Percentiles rank a stretch among this genome's conserved stretches.
phyloP scores from a whole-genome alignment of 805 yeast genomes.

The Candida anglica region DNA sequence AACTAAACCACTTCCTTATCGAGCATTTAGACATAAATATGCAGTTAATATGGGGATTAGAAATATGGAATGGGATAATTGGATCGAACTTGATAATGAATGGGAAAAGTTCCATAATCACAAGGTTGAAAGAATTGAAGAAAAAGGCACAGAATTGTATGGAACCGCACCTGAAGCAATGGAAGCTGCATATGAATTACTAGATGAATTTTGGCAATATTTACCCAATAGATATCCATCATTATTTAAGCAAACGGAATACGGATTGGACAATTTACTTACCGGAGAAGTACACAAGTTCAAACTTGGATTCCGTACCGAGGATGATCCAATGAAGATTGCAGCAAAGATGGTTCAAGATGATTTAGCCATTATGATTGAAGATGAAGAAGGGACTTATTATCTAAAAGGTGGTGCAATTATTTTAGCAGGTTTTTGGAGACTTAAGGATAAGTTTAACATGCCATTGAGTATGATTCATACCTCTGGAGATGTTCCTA shows the following conservation, averaged over 20 bases:
- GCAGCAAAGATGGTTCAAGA: slow-evolving; percentile 60
- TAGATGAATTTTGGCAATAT: slow-evolving; percentile 49
- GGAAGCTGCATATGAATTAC: slow-evolving; percentile 52
- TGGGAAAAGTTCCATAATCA: slow-evolving; percentile 54
- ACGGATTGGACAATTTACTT: slow-evolving; percentile 46
- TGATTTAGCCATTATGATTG: slow-evolving; percentile 66
- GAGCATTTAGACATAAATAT: slow-evolving; percentile 65
- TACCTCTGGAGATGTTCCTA: slow-evolving; percentile 66
- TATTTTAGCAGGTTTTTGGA: slow-evolving; percentile 67
- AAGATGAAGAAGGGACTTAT: slow-evolving; percentile 54
- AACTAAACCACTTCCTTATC: slow-evolving; percentile 57
- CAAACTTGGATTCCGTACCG: slow-evolving; percentile 24
- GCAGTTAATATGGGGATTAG: slow-evolving; percentile 69
- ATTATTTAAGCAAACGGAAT: slow-evolving; percentile 41
- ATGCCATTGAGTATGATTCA: slow-evolving; percentile 56
- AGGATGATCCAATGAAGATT: slow-evolving; percentile 56
- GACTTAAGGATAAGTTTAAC: slow-evolving; percentile 56
- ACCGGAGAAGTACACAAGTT: slow-evolving; percentile 50
- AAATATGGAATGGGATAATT: slow-evolving; percentile 53
- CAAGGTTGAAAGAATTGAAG: slow-evolving; percentile 46
- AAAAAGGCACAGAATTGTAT: slow-evolving; percentile 43
- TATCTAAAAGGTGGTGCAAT: slow-evolving; percentile 58
- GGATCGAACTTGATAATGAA: slow-evolving; percentile 69
- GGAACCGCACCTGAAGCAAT: slow-evolving; percentile 49
- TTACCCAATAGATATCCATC: slow-evolving; percentile 58